Evolutionary conservation across 2,329 filamentous ascomycete species (phyloP).

Genomic region (Fusarium haematococcum): DNA sequence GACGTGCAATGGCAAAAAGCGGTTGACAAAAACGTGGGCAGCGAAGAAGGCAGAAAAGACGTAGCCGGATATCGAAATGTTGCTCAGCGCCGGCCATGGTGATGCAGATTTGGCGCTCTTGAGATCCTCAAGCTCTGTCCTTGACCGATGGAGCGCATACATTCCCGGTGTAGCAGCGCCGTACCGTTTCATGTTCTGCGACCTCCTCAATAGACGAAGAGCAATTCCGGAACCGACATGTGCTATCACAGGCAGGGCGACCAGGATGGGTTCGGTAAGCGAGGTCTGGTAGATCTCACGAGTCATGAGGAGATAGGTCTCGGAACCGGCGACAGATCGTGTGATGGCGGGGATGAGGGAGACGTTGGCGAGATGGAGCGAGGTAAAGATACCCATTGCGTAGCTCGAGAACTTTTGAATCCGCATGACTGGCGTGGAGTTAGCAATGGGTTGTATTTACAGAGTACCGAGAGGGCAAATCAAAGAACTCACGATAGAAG

Average conservation of each 20-base stretch:
- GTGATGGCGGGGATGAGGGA: conserved; percentile 83
- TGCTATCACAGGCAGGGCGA: conserved; percentile 78
- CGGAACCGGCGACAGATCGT: conserved; percentile 77
- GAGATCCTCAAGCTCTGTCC: conserved; percentile 43
- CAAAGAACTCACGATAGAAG: conserved; percentile 74
- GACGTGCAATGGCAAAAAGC: conserved; percentile 77
- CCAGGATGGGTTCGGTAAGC: conserved; percentile 81
- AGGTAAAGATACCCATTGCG: conserved; percentile 80
- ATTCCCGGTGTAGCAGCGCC: conserved; percentile 74
- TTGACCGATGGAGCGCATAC: conserved; percentile 52
- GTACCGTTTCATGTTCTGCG: conserved; percentile 78
- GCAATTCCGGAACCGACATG: conserved; percentile 84
- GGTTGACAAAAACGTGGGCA: conserved; percentile 81
- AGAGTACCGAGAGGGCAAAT: not conserved
- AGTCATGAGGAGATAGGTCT: conserved; percentile 89
- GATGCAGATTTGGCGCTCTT: conserved; percentile 35
- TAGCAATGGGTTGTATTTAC: not conserved
- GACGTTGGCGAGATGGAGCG: conserved; percentile 84
- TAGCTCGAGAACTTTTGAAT: conserved; percentile 93
- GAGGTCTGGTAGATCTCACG: conserved; percentile 92
- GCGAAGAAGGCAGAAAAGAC: conserved; percentile 72
- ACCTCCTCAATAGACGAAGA: conserved; percentile 79
- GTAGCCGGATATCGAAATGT: conserved; percentile 80
- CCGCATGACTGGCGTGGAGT: conserved; percentile 54
- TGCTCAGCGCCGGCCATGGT: conserved; percentile 77